Base-by-base conservation (phyloP, 2,329 filamentous ascomycete species). In the Pestalotiopsis sp. region DNA sequence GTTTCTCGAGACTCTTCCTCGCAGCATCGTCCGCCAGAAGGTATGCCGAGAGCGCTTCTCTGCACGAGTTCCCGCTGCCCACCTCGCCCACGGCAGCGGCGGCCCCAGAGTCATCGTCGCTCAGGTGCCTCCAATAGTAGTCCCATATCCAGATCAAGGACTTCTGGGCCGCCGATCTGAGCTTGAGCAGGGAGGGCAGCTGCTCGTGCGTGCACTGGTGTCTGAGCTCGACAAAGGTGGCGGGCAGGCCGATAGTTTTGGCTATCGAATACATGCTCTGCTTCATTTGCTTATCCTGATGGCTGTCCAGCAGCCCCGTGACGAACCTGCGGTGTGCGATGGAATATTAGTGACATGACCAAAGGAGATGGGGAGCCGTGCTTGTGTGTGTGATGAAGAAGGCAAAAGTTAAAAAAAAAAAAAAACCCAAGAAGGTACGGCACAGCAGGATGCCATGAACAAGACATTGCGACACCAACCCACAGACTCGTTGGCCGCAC, bases 121-220 rank as follows among this genome's bases (percentile, higher is more conserved):
- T 73, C 23, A 89, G 77, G 58, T 86, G 81, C 74, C 79, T 81
- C 95, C 95, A 98, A 82, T 97, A 98, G 79, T 93, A 93, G 66
- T 90, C 86, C 93, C 93, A 97, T 65, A 98, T 90, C 95, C 95
- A 98, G 59, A 85, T 84, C 70, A 98, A 83, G 1, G 92, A 93
- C 74, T 91, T 89, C 71, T 85, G 82, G 1, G 92, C 89, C 1
- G 92, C 92, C 45, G 86, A 86, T 65, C 93, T 88, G 70, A 98
- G 83, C 71, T 93, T 90, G 12, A 88, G 85, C 66, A 97, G 83
- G 1, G 91, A 90, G 0, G 95, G 95, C 68, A 97, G 83, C 77
- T 94, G 92, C 79, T 97, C 93, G 79, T 98, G 95, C 55, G 94
- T 97, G 58, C 93, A 93, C 81, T 97, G 93, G 79, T 98, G 95